Evolutionary conservation across 23 red algal genomes (phyloP), one percentile per base, ranked within the genome.

Genomic region (Gracilaria gracilis): DNA sequence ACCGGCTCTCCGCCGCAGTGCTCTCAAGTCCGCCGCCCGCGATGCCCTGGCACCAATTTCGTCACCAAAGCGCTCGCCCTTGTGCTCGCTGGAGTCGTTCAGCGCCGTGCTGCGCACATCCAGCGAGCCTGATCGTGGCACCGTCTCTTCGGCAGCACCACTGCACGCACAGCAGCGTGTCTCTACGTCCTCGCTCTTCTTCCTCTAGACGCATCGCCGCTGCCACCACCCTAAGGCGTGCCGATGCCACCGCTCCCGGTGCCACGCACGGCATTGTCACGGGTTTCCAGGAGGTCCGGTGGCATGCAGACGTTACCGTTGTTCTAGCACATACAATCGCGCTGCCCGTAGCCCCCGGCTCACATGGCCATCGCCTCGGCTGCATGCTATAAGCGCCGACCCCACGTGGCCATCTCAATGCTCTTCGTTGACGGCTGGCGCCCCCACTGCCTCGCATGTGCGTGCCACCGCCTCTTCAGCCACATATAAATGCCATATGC

Each of bases 251-350:
- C n/a, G n/a, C n/a, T 33, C 25, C 61, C 65, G 25, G 61, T 69
- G 12, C 81, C 81, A 17, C 81, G 81, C 46, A 15, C 61, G 20
- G 59, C 51, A 3, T 20, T 85, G 55, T 61, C 71, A 3, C 59
- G 61, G 16, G 70, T 61, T n/a, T 50, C 81, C 7, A 20, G 81
- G 15, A 47, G 61, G 17, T 69, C 81, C 16, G 53, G 61, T 19
- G 81, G 70, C 53, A 85, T 85, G 81, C 81, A 85, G 46, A 69
- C 81, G 25, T 50, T 85, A 23, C 81, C 81, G 20, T 31, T 39
- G n/a, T 85, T 85, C 29, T 61, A 85, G 59, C 81, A 50, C 25
- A 34, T 39, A 0, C 81, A 61, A 15, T 42, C 72, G 21, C 72
- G 72, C 25, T 42, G 72, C 40, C 72, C 72, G 40, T 77, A 40